Conservation (phyloP, 2,329 filamentous ascomycete genomes). For the Monilinia fructicola region DNA sequence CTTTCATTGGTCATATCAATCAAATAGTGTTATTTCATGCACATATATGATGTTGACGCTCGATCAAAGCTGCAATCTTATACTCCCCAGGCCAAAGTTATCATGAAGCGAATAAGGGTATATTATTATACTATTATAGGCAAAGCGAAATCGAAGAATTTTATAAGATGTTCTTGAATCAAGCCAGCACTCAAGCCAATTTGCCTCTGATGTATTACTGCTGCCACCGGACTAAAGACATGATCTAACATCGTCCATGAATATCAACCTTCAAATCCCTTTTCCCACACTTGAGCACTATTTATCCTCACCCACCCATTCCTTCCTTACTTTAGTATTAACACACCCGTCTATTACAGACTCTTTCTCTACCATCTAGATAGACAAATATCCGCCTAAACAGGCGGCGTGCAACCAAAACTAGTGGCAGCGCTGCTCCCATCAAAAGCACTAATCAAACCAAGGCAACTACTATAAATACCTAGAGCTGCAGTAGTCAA, state of each 20-base stretch:
- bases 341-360: background rate
- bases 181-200: background rate
- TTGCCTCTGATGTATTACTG: background rate
- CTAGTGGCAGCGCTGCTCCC: conserved; percentile 13
- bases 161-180: background rate
- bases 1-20: background rate
- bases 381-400: background rate
- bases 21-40: background rate
- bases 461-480: conserved; percentile 29
- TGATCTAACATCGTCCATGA: background rate
- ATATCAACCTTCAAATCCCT: background rate
- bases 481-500: conserved; percentile 32
- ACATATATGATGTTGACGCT: background rate
- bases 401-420: conserved; percentile 15
- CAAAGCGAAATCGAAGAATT: background rate
- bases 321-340: background rate
- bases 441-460: conserved; percentile 17
- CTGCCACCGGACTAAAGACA: background rate
- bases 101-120: background rate
- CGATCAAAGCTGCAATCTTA: background rate
- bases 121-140: background rate
- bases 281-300: background rate
- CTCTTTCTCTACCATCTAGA: background rate
- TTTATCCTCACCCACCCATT: background rate
- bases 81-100: background rate